phyloP scores from a whole-genome alignment of 768 basidiomycete species.

The Termitomyces sp. region DNA sequence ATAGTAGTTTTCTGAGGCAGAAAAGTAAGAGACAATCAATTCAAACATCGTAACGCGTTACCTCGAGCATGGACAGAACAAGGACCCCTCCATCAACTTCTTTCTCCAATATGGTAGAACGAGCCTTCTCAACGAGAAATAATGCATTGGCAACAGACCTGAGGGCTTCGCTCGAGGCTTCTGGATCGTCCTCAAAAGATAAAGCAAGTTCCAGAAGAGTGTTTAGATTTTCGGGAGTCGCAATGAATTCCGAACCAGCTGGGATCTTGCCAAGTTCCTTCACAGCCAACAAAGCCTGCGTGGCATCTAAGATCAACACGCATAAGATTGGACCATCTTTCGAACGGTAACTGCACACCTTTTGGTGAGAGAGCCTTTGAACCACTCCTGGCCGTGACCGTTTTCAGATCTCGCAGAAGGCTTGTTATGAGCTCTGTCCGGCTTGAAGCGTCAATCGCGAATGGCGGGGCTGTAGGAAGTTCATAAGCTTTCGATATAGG shows the following conservation, averaged over 20 bases:
- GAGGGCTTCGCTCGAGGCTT: slow-evolving; percentile 65
- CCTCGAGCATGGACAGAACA: slow-evolving; percentile 56
- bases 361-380: slow-evolving; percentile 47
- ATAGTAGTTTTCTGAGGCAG: slow-evolving; percentile 48
- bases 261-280: slow-evolving; percentile 73
- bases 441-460: slow-evolving; percentile 39
- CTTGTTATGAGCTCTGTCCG: slow-evolving; percentile 52
- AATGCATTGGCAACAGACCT: slow-evolving; percentile 78
- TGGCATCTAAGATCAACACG: slow-evolving; percentile 45
- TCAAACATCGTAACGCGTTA: slow-evolving; percentile 15
- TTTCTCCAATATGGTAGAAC: slow-evolving; percentile 48
- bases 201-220: slow-evolving; percentile 47
- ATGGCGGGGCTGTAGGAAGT: slow-evolving; percentile 31
- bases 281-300: slow-evolving; percentile 61
- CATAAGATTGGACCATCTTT: neutral
- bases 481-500: neutral
- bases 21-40: slow-evolving; percentile 5
- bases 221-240: slow-evolving; percentile 48
- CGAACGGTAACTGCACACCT: slow-evolving; percentile 35
- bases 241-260: slow-evolving; percentile 59
- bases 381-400: slow-evolving; percentile 19
- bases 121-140: slow-evolving; percentile 59
- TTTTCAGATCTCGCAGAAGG: slow-evolving; percentile 57
- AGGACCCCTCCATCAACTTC: slow-evolving; percentile 61
- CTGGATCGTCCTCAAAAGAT: slow-evolving; percentile 49